Evolutionary conservation across 768 basidiomycete species (phyloP).

Genomic region (Tubosaeta sp.): DNA sequence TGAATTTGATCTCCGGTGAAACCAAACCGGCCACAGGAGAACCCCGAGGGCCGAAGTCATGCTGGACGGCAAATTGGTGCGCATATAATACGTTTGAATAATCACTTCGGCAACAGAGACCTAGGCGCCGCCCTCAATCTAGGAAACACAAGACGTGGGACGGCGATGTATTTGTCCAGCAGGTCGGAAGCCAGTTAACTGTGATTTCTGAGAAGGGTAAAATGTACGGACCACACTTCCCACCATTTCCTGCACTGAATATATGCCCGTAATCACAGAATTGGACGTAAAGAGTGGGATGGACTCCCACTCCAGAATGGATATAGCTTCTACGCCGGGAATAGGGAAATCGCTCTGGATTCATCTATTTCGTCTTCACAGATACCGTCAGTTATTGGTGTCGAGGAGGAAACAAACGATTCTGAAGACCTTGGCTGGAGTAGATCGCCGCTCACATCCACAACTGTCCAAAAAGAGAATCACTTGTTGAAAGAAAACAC

Average conservation of each 20-base stretch:
- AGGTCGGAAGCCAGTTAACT: constrained; percentile 45
- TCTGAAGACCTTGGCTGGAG: constrained; percentile 13
- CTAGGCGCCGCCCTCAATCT: constrained; percentile 65
- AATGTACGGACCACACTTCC: constrained; percentile 39
- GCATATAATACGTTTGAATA: constrained; percentile 11
- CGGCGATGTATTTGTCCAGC: constrained; percentile 64
- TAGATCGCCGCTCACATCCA: constrained; percentile 14
- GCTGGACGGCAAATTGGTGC: constrained; percentile 73
- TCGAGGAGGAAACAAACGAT: constrained; percentile 26
- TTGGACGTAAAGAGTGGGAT: constrained; percentile 62
- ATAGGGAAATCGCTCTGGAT: constrained; percentile 63
- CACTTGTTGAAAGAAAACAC: constrained; percentile 19
- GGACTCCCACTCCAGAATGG: constrained; percentile 43
- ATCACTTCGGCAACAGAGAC: constrained; percentile 1
- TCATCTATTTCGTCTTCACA: constrained; percentile 44
- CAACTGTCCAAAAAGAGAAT: constrained; percentile 1
- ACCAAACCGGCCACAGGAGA: constrained; percentile 6
- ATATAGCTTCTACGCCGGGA: constrained; percentile 44
- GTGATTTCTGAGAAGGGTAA: constrained; percentile 71
- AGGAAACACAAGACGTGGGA: constrained; percentile 90
- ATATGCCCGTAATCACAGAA: constrained; percentile 33
- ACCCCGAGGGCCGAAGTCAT: constrained; percentile 25
- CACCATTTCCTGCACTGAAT: constrained; percentile 5
- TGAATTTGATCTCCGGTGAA: constrained; percentile 31
- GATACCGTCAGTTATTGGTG: constrained; percentile 43